phyloP scores from a whole-genome alignment of 1,284 basidiomycete species.

The Moesziomyces antarcticus region DNA sequence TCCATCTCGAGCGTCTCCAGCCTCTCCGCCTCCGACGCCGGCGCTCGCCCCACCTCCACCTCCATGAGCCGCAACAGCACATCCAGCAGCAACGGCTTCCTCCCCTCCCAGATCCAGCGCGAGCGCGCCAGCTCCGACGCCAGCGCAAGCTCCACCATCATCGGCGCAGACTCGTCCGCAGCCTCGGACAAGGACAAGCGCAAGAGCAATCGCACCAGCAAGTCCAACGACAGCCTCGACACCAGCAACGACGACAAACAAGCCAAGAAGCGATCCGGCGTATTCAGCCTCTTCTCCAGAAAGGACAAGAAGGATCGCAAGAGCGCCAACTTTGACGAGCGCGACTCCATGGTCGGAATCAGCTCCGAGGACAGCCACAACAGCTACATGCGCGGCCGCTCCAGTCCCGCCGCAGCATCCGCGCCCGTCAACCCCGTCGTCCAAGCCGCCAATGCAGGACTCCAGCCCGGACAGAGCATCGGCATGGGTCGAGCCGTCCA shows the following conservation, averaged over 20 bases:
- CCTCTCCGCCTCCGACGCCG: constrained; percentile 19
- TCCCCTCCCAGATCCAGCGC: constrained; percentile 58
- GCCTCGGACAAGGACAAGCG: constrained; percentile 43
- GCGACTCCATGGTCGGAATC: constrained; percentile 47
- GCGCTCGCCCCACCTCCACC: constrained; percentile 22
- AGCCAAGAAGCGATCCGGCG: constrained; percentile 63
- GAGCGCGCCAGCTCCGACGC: constrained; percentile 54
- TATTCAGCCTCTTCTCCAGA: constrained; percentile 61
- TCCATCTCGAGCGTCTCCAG: constrained; percentile 45
- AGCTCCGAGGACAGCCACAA: constrained; percentile 48
- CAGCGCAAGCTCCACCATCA: constrained; percentile 38
- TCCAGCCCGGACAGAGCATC: constrained; percentile 47
- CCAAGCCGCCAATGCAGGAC: constrained; percentile 35
- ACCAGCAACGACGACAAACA: constrained; percentile 47
- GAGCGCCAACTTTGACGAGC: constrained; percentile 51
- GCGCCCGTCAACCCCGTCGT: constrained; percentile 18
- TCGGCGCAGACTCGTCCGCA: constrained; percentile 26
- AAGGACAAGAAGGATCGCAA: constrained; percentile 65
- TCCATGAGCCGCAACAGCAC: constrained; percentile 42
- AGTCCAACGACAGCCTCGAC: constrained; percentile 43
- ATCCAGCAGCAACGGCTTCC: constrained; percentile 46
- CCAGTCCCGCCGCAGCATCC: constrained; percentile 20
- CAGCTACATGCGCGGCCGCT: constrained; percentile 10
- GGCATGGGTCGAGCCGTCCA: constrained; percentile 56
- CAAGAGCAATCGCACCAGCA: constrained; percentile 51